Base-by-base conservation (phyloP, 192 early-diverging fungal species). In the Gigaspora rosea region DNA sequence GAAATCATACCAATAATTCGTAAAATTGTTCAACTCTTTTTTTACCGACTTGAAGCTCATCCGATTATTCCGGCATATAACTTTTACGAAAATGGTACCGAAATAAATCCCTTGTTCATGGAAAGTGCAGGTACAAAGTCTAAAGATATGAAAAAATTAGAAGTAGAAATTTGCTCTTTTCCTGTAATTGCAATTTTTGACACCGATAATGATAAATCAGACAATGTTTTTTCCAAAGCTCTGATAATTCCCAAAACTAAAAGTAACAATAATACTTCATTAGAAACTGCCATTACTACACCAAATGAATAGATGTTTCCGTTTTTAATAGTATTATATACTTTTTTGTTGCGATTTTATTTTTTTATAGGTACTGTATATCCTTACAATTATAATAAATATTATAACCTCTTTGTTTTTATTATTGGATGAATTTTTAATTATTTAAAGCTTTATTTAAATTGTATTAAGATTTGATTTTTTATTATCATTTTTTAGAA, bases 111-210 rank as follows among this genome's bases (percentile, higher is more conserved):
- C 35, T 13, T 12, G 3, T 36, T 59, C n/a, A 73, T 73, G 72
- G 20, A 73, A 59, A 41, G 57, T 41, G 41, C 41, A 13, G 57
- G 33, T 33, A n/a, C 16, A 18, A 32, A 33, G 2, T 2, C 13
- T 4, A 41, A 59, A 61, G 36, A 61, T 61, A 4, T 47, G 7
- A 66, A 66, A 11, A 66, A 66, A 46, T 66, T 48, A n/a, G 41
- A 66, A 46, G 64, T 66, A n/a, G 64, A 66, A 66, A n/a, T 66
- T 66, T 66, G 64, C 22, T 66, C 15, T 10, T 66, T 66, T 66
- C 64, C 64, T 47, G 35, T 16, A n/a, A 66, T 66, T 20, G 8
- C 4, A 9, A 47, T 66, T 47, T 8, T 41, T 6, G 41, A 41
- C 2, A 3, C 6, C 9, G 41, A 3, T 48, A 4, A 48, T 66